These are phyloP conservation scores for Ophiocordyceps camponoti-leonardi DNA, from an alignment of 2,329 filamentous ascomycete species.

Conservation along the genomic window DNA sequence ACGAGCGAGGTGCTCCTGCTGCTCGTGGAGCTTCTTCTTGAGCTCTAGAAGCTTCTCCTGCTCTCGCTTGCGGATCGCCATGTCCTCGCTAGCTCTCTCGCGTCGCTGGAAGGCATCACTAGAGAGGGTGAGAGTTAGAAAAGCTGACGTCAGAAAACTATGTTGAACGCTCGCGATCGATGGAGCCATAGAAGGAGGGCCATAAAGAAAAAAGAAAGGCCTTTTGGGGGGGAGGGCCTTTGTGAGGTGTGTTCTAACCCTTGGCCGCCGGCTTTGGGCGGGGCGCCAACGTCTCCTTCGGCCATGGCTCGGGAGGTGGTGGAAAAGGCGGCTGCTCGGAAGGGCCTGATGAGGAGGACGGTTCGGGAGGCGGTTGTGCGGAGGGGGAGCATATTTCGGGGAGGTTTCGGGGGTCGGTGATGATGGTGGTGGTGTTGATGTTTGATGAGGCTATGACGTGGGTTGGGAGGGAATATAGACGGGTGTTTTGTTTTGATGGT, in stretches of 20 bases:
- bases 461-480: background rate
- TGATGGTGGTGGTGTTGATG: constrained; percentile 2
- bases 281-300: constrained; percentile 53
- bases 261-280: constrained; percentile 32
- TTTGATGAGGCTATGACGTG: background rate
- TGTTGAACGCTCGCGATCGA: too few relatives aligned
- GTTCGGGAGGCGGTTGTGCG: constrained; percentile 44
- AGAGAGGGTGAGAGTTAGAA: background rate
- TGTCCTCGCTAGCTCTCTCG: constrained; percentile 73
- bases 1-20: constrained; percentile 70
- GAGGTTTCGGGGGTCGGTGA: constrained; percentile 5
- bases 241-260: constrained; percentile 18
- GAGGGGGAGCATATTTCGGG: constrained; percentile 34
- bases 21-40: constrained; percentile 54
- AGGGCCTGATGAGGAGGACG: constrained; percentile 33
- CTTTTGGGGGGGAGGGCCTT: too few relatives aligned
- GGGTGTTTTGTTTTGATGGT: too few relatives aligned
- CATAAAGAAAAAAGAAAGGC: too few relatives aligned
- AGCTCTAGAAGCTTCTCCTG: constrained; percentile 73
- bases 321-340: constrained; percentile 38
- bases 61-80: constrained; percentile 75
- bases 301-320: constrained; percentile 45
- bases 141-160: constrained; percentile 1
- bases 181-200: too few relatives aligned
- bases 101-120: constrained; percentile 89